These are phyloP conservation scores for Herpetomonas samuelpessoai DNA, from an alignment of 208 protist species.

Conservation along the genomic window DNA sequence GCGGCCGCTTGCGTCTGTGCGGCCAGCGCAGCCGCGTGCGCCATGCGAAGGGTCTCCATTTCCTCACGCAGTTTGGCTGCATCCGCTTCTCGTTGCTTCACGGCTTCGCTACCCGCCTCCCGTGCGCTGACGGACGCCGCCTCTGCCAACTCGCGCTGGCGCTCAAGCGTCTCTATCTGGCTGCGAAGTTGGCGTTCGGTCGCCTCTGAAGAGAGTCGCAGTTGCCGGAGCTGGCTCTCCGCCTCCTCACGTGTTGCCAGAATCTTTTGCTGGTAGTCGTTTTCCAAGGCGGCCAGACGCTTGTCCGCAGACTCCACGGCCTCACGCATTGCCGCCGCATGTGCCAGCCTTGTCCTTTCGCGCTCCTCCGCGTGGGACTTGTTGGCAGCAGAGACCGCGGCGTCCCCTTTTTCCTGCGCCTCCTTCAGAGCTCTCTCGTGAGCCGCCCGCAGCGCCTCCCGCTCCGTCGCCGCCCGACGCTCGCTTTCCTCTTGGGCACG, in stretches of 20 bases:
- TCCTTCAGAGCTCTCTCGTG: no score
- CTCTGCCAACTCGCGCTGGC: conserved; percentile 8
- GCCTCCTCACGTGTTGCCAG: not conserved
- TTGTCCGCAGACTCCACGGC: not conserved
- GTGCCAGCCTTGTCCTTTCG: not conserved
- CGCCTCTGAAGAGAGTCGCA: conserved; percentile 6
- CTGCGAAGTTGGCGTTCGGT: conserved; percentile 1
- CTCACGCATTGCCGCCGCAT: not conserved
- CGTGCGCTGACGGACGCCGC: not conserved
- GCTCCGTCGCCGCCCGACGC: not conserved
- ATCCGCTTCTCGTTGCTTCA: not conserved
- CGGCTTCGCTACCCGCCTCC: not conserved
- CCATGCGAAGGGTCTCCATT: conserved; percentile 14
- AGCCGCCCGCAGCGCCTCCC: conserved; percentile 9
- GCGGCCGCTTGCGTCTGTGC: conserved; percentile 11
- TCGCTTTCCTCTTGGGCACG: not conserved
- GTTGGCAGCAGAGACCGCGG: conserved; percentile 11
- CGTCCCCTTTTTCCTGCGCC: conserved; percentile 12
- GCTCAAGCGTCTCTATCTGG: conserved; percentile 11
- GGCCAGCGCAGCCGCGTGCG: conserved; percentile 4
- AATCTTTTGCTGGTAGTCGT: not conserved
- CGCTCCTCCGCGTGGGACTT: not conserved
- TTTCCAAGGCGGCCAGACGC: not conserved
- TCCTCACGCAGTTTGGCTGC: conserved; percentile 7
- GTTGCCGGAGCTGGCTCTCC: not conserved